Percentiles rank a stretch among this genome's conserved stretches.
Conservation (phyloP, 495 filamentous ascomycete species). For the Hypoxylon fuscum region DNA sequence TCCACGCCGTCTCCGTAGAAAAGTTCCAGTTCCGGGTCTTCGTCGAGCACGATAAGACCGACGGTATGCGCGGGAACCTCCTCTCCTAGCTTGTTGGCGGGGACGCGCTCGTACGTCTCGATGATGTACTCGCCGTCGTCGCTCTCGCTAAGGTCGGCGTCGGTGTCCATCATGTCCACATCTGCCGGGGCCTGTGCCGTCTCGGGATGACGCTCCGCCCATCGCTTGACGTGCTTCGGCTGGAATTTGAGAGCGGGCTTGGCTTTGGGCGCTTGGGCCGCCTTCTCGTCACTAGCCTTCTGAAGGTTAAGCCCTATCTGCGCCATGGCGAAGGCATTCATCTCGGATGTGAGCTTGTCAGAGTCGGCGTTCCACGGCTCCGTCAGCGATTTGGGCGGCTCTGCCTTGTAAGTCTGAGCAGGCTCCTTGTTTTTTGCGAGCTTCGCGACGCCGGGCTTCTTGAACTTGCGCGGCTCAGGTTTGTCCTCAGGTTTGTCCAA, state of each 20-base stretch:
- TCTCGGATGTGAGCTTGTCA: constrained; percentile 56
- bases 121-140: constrained; percentile 62
- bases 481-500: constrained; percentile 34
- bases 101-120: constrained; percentile 63
- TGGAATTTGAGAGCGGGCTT: constrained; percentile 45
- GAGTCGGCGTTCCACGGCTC: constrained; percentile 52
- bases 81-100: constrained; percentile 54
- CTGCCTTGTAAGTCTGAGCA: constrained; percentile 41
- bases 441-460: constrained; percentile 44
- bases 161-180: constrained; percentile 40
- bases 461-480: constrained; percentile 34
- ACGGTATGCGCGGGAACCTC: constrained; percentile 50
- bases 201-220: constrained; percentile 60
- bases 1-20: constrained; percentile 60
- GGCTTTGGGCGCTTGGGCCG: constrained; percentile 15
- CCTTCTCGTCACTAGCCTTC: constrained; percentile 46
- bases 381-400: constrained; percentile 51
- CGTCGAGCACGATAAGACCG: constrained; percentile 62
- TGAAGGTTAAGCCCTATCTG: constrained; percentile 58
- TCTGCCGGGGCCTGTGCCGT: constrained; percentile 28
- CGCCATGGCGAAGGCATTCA: constrained; percentile 59
- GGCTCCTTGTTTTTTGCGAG: constrained; percentile 11
- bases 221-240: constrained; percentile 58
- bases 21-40: constrained; percentile 59
- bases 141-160: constrained; percentile 45